A percentile compares a stretch with the other conserved stretches of the same genome.
Evolutionary conservation across 768 basidiomycete species (phyloP).

Genomic region (Asterophora lycoperdoides): DNA sequence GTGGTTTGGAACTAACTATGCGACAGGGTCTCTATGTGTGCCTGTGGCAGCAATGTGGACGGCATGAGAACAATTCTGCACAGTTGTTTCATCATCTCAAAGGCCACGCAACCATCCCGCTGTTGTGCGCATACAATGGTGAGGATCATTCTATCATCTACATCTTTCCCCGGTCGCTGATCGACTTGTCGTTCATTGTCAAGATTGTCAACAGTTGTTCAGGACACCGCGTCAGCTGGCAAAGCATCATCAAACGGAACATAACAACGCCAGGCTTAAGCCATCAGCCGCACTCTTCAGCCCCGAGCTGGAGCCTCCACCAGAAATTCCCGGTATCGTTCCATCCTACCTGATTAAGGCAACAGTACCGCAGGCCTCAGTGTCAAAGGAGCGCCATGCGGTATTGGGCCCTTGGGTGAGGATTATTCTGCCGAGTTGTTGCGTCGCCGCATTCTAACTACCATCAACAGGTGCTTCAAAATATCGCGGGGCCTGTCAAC

Average conservation of each 20-base stretch:
- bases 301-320: constrained; percentile 27
- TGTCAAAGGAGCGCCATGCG: constrained; percentile 49
- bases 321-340: constrained; percentile 37
- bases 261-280: constrained; percentile 32
- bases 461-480: constrained; percentile 19
- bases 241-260: constrained; percentile 43
- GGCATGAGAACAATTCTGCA: constrained; percentile 31
- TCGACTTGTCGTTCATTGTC: not conserved
- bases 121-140: constrained; percentile 55
- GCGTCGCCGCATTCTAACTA: constrained; percentile 3
- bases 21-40: constrained; percentile 36
- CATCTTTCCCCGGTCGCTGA: not conserved
- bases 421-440: not conserved
- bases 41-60: constrained; percentile 55
- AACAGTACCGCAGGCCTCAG: constrained; percentile 38
- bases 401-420: constrained; percentile 53
- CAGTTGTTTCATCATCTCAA: constrained; percentile 46
- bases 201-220: constrained; percentile 54
- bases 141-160: constrained; percentile 3
- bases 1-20: not conserved
- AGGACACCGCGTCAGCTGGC: constrained; percentile 42
- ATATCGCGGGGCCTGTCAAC: constrained; percentile 25
- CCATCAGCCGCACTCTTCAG: constrained; percentile 28
- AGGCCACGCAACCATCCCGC: constrained; percentile 42
- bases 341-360: constrained; percentile 49